phyloP scores from a whole-genome alignment of 176 grass and related monocot species.

The Rhynchospora breviuscula region DNA sequence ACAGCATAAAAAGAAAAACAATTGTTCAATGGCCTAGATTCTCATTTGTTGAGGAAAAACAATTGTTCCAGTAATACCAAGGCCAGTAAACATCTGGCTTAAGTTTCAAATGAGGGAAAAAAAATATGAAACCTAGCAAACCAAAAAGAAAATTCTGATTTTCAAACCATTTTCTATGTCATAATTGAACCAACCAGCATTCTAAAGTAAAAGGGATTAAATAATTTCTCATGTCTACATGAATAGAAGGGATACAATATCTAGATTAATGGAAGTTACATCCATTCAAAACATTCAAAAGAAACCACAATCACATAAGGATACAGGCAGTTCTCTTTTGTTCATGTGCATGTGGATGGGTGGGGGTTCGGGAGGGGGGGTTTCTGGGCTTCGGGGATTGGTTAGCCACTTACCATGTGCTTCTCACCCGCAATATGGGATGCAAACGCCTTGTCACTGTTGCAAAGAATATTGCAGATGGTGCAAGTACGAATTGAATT shows the following conservation, averaged over 20 bases:
- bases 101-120: constrained; percentile 1
- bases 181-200: background rate
- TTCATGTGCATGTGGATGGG: too few species aligned
- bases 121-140: background rate
- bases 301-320: background rate
- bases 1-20: background rate
- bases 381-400: too few species aligned
- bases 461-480: constrained; percentile 29
- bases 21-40: background rate
- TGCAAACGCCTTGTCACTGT: constrained; percentile 22
- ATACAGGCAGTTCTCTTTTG: too few species aligned
- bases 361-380: too few species aligned
- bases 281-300: background rate
- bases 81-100: background rate
- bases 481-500: constrained; percentile 22
- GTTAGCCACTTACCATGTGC: constrained; percentile 23
- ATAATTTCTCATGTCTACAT: background rate
- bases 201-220: background rate
- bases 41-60: background rate
- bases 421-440: constrained; percentile 13
- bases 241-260: background rate
- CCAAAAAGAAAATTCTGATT: background rate
- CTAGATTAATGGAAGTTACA: background rate
- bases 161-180: background rate
- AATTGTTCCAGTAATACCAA: background rate